Evolutionary conservation across 306 rosid genomes (phyloP).

Genomic region (Pyrus pyrifolia): DNA sequence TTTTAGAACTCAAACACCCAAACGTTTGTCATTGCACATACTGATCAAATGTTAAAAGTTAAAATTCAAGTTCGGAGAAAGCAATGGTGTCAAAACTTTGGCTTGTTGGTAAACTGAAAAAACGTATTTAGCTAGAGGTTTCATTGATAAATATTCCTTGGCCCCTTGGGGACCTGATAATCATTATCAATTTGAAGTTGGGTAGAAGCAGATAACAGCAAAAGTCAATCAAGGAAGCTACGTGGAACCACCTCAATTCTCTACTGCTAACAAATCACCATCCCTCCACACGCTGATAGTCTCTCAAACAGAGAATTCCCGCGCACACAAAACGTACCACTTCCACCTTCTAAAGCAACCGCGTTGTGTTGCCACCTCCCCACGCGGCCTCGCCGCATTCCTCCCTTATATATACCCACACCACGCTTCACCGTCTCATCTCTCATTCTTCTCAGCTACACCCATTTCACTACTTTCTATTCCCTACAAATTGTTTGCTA

Average conservation of each 20-base stretch:
- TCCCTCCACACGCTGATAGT: not conserved
- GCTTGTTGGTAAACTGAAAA: no score
- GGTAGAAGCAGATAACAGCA: not conserved
- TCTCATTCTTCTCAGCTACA: not conserved
- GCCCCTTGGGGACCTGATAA: not conserved
- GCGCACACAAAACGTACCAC: not conserved
- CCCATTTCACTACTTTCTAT: not conserved
- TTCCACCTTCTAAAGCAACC: slow-evolving; percentile 11
- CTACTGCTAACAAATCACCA: not conserved
- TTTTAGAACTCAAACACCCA: no score
- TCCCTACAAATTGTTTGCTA: not conserved
- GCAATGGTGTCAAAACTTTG: no score
- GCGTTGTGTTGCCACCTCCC: slow-evolving; percentile 2
- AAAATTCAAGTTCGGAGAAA: no score
- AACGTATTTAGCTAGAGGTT: not conserved
- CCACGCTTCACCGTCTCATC: not conserved
- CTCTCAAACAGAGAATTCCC: not conserved
- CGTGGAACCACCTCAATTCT: not conserved
- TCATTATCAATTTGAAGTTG: not conserved
- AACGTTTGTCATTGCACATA: no score
- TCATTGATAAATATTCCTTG: not conserved
- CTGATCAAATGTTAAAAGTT: no score
- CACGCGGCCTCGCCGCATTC: slow-evolving; percentile 5
- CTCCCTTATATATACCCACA: not conserved
- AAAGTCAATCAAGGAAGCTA: not conserved